Base-by-base conservation (phyloP, 495 filamentous ascomycete species). In the Polyplosphaeria fusca region DNA sequence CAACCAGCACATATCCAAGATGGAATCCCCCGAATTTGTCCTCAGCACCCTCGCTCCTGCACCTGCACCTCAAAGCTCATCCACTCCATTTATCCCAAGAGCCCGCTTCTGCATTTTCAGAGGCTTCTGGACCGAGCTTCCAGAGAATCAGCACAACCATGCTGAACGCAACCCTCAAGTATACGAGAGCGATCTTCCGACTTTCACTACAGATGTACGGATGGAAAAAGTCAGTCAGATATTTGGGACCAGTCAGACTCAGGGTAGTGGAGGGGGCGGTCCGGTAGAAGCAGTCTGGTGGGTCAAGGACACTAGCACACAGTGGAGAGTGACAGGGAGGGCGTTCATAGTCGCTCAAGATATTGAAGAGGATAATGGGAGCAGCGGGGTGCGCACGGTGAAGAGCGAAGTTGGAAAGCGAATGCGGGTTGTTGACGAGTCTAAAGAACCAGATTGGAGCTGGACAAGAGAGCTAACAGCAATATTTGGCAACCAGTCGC, bases 401-500 rank as follows among this genome's bases (percentile, higher is more conserved):
- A 76, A 71, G 66, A 73, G 67, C 46, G 67, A 75, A 67, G 77
- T 73, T 20, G 71, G 69, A 16, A 66, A 62, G 60, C 56, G 65
- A 67, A 74, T 72, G 69, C 72, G 70, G 60, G 59, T 66, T 44
- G 64, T 69, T 23, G 68, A 72, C 39, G 62, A 52, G 24, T 60
- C 62, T 48, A 67, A 66, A 47, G 59, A 52, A 30, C 64, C 58
- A 45, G 72, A 66, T 18, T 59, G 58, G 50, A 64, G 64, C 38
- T 74, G 71, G 71, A 60, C 75, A 13, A 85, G 75, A 58, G 89
- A 95, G 71, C 70, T 96, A 38, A 87, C 85, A 55, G 84, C 80
- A 60, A 88, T 92, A 73, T 96, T 96, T 78, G 90, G 86, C 13
- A 95, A 95, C 68, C 72, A 90, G 66, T 82, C 78, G 23, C 92